Conservation (phyloP, 148 eudicot genomes). For the Chenopodium album region DNA sequence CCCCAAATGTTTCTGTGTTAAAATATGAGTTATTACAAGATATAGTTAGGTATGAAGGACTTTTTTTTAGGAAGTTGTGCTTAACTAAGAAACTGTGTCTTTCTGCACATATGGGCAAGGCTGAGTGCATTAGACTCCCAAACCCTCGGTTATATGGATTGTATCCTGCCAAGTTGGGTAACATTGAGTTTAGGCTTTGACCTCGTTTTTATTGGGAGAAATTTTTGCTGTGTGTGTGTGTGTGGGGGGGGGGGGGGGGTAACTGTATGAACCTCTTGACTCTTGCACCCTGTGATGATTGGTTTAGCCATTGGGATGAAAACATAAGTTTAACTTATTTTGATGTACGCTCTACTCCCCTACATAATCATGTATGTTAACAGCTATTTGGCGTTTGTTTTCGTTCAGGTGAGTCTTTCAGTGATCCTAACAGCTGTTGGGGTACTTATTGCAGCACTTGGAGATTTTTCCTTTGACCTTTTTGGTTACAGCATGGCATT, state of each 20-base stretch:
- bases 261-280: not conserved
- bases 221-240: not conserved
- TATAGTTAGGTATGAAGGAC: too few relatives aligned
- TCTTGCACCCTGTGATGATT: not conserved
- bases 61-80: too few relatives aligned
- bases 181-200: not conserved
- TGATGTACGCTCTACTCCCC: not conserved
- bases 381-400: not conserved
- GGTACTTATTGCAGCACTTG: conserved; percentile 85
- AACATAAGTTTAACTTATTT: not conserved
- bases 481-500: conserved; percentile 88
- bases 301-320: conserved; percentile 1
- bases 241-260: not conserved
- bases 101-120: not conserved
- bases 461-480: conserved; percentile 95
- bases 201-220: not conserved
- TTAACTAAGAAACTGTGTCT: not conserved
- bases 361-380: not conserved
- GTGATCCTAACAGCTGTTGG: conserved; percentile 89
- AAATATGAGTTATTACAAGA: too few relatives aligned
- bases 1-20: not conserved
- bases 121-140: too few relatives aligned
- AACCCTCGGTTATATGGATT: too few relatives aligned
- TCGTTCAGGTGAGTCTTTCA: conserved; percentile 72
- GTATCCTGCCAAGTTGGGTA: not conserved